Base-by-base conservation (phyloP, 1,139 yeast species). In the Kurtzmaniella quercitrusa region DNA sequence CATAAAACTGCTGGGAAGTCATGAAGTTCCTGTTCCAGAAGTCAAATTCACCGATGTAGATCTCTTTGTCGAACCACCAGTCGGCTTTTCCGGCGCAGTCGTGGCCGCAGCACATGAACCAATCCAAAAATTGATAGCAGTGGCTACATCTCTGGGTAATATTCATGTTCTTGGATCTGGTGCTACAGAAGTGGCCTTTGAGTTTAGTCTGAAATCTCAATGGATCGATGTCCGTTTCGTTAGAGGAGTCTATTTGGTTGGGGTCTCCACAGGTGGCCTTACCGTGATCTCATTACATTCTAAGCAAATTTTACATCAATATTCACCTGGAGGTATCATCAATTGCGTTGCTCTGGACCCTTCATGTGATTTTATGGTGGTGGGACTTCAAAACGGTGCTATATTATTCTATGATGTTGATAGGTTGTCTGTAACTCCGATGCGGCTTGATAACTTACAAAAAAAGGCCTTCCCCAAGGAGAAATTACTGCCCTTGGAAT, bases 111-210 rank as follows among this genome's bases (percentile, higher is more conserved):
- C 95, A 0, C 87, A 74, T 60, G 98, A 93, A 59, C 95, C 95
- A 1, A 83, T 88, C 1, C 98, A 93, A 58, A 81, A 95, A 40
- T 71, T 93, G 36, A 62, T 89, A 51, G 98, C 97, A 0, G 67
- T 88, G 0, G 84, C 94, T 3, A 88, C 96, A 0, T 19, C 34
- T 12, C 14, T 14, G 6, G 88, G 89, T 38, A 80, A 80, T 40
- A 74, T 93, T 17, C 81, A 88, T 51, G 84, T 93, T 3, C 84
- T 81, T 55, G 98, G 98, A 2, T 93, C 86, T 56, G 81, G 83
- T 40, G 80, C 85, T 42, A 96, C 91, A 7, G 88, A 86, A 49
- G 88, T 82, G 7, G 81, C 78, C 4, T 76, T 89, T 54, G 74
- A 74, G 35, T 59, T 80, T 45, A 71, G 74, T 14, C 63, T 78